Evolutionary conservation across 2,329 filamentous ascomycete species (phyloP).

Genomic region (Nakataea oryzae): DNA sequence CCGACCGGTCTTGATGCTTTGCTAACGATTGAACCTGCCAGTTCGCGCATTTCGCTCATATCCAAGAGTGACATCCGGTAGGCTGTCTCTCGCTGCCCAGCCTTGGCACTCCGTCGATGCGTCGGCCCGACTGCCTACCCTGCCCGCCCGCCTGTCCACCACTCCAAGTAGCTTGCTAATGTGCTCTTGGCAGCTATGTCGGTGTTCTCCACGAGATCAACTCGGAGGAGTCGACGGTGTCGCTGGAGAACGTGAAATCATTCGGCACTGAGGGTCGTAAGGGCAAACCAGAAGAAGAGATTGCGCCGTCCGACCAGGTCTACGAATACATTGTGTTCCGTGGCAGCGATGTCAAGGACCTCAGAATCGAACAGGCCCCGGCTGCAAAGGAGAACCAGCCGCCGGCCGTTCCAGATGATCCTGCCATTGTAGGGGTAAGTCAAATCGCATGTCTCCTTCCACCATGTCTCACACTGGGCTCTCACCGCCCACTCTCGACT

Average conservation of each 20-base stretch:
- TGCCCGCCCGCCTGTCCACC: conserved; percentile 4
- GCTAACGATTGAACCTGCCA: conserved; percentile 3
- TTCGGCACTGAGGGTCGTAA: conserved; percentile 89
- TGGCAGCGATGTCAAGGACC: conserved; percentile 95
- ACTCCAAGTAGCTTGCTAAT: conserved; percentile 21
- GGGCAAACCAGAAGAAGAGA: conserved; percentile 68
- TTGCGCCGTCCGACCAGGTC: conserved; percentile 72
- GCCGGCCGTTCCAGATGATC: conserved; percentile 80
- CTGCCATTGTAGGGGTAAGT: conserved; percentile 96
- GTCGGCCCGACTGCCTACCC: not conserved
- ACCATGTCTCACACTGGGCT: conserved; percentile 3
- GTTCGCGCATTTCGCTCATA: conserved; percentile 12
- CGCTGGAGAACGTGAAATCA: conserved; percentile 89
- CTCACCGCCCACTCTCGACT: conserved; percentile 17
- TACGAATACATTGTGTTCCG: conserved; percentile 99
- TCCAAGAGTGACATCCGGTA: conserved; percentile 12
- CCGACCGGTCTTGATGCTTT: not conserved
- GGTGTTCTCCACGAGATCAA: conserved; percentile 97
- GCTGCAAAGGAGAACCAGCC: conserved; percentile 64
- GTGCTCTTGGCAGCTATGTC: conserved; percentile 60
- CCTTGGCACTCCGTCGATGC: not conserved
- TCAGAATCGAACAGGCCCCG: conserved; percentile 80
- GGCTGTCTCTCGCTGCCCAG: not conserved
- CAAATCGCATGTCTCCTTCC: conserved; percentile 2
- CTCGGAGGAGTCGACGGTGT: conserved; percentile 91